Base-by-base conservation (phyloP, 441 rosid species). In the Erodium chrysanthum region DNA sequence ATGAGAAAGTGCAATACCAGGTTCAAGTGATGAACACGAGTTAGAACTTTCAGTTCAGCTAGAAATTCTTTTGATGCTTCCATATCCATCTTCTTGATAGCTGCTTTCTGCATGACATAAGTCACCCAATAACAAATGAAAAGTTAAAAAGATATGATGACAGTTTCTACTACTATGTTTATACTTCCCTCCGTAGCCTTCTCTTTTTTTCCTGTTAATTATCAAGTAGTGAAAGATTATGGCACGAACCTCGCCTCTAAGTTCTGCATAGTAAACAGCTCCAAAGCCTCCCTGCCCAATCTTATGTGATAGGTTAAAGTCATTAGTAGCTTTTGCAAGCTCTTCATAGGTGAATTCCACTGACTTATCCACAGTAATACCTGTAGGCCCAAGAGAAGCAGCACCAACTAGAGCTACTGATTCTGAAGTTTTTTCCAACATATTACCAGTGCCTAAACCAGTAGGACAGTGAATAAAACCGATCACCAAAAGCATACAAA, bases 21-120 rank as follows among this genome's bases (percentile, higher is more conserved):
- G 83, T 91, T 94, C 75, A 91, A 83, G 81, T 91, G 98, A 79
- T 94, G 98, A 71, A 94, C 97, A 70, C 82, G 86, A 0, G 98
- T 91, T 69, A 94, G 74, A 78, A 94, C 97, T 79, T 89, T 89
- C 68, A 94, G 78, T 73, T 94, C 98, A 23, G 97, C 97, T 33
- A 89, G 88, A 80, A 91, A 94, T 80, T 94, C 96, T 80, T 81
- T 88, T 2, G 96, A 82, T 68, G 93, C 96, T 82, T 88, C 87
- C 98, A 91, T 89, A 71, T 91, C 96, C 98, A 94, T 94, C 84
- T 89, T 94, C 85, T 94, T 94, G 76, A 91, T 91, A 48, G 98
- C 97, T 77, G 96, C 97, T 91, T 84, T 90, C 98, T 94, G 85
- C 80, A 74, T 67, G 40, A 56, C 61, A 33, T 46, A 61, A 69